Evolutionary conservation across 2,329 filamentous ascomycete genomes (phyloP), one percentile per base, ranked within the genome.

Genomic region (Podosphaera leucotricha): DNA sequence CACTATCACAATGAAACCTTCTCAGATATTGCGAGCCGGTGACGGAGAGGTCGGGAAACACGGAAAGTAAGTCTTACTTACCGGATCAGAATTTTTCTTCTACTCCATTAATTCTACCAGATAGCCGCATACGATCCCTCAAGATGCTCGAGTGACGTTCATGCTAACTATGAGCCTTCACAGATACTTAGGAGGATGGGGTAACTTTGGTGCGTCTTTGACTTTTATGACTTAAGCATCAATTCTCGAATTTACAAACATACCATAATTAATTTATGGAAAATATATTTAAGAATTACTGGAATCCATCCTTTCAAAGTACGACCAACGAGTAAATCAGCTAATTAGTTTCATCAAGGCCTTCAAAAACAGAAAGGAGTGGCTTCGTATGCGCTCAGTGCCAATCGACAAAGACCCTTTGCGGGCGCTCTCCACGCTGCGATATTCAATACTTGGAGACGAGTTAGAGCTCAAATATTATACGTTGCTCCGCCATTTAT

Each of bases 371-470:
- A 77, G 60, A 75, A 68, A 61, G 74, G 74, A 47, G 72, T 78
- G 55, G 64, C 67, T 46, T 67, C 68, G 57, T 95, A 92, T 66
- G 71, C 77, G 53, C 60, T 98, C 54, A 78, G 82, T 55, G 65
- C 80, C 53, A 95, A 98, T 72, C 79, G 81, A 61, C 87, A 93
- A 68, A 77, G 81, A 58, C 81, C 85, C 50, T 71, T 92, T 53
- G 84, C 84, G 51, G 83, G 82, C 56, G 68, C 78, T 48, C 63
- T 71, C 52, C 66, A 87, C 63, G 80, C 78, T 53, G 87, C 86
- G 58, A 66, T 95, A 68, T 95, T 95, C 78, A 98, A 98, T 74
- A 78, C 75, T 56, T 92, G 80, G 72, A 78, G 90, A 63, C 77
- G 90, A 58, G 81, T 80, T 65, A 77, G 76, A 61, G 64, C 71